Base-by-base conservation (phyloP, 140 eudicot genomes). In the Senecio squalidus region DNA sequence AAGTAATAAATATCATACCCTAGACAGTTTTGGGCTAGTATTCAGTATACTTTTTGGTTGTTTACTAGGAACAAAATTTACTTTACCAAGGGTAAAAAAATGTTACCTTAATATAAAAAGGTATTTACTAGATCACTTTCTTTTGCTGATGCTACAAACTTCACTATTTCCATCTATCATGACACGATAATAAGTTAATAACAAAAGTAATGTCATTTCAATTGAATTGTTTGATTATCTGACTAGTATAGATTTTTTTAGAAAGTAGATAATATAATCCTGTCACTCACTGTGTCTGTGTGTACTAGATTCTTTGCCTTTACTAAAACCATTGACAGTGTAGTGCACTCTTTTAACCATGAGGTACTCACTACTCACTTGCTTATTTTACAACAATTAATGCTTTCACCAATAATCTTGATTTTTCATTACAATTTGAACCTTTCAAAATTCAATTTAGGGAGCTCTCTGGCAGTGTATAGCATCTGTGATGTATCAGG, bases 301-400 rank as follows among this genome's bases (percentile, higher is more conserved):
- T 16, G 44, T 29, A 27, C 57, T 39, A 38, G 67, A 68, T 68
- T 33, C 60, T 18, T 47, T 68, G 6, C 45, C 67, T 57, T 59
- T 47, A 41, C 52, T 41, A 66, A 66, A 41, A 51, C 64, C 61
- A 43, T 66, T 24, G 40, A 9, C 17, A 30, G 27, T 55, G 61
- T 18, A 52, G 39, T 15, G 20, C 11, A 20, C 21, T n/a, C 5
- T 36, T 45, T 22, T 31, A 43, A 23, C 53, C 61, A 64, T 6
- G 4, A 41, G 39, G 30, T 41, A 25, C 25, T 25, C 13, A 36
- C 39, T 29, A 5, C 4, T 57, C 47, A 21, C 26, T 57, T 33
- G 23, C 48, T 58, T 11, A 25, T 8, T 16, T 43, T 50, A 7
- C 1, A n/a, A 31, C n/a, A 3, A 50, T 50, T 11, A 53, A 66